Percentiles rank a stretch among this genome's conserved stretches.
phyloP scores from a whole-genome alignment of 306 rosid genomes.

The Alnus rubra region DNA sequence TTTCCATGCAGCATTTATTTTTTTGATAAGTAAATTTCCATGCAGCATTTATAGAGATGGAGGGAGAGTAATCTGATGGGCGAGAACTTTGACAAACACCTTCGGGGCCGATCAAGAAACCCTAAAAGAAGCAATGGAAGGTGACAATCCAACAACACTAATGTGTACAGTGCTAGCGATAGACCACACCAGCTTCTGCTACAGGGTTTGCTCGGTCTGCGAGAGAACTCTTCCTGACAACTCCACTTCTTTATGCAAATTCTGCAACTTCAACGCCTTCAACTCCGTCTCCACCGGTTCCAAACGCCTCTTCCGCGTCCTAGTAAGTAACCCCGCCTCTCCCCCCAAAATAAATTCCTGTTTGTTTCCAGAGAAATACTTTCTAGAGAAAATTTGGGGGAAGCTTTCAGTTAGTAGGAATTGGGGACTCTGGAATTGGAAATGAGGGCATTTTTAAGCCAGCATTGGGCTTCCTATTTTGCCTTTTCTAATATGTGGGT shows the following conservation, averaged over 20 bases:
- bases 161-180: conserved; percentile 51
- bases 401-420: background rate
- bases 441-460: background rate
- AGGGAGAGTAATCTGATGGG: background rate
- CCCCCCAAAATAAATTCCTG: background rate
- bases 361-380: background rate
- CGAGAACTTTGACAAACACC: background rate
- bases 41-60: background rate
- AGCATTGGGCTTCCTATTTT: background rate
- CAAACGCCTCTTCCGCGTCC: conserved; percentile 70
- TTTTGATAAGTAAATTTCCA: no score
- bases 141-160: conserved; percentile 27
- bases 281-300: conserved; percentile 35
- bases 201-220: conserved; percentile 66
- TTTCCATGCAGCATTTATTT: no score
- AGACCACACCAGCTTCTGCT: conserved; percentile 45
- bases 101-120: background rate
- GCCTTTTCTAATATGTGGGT: background rate
- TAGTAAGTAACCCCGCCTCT: conserved; percentile 28
- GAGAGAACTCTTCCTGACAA: conserved; percentile 52
- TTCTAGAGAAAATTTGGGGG: background rate
- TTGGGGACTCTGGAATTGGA: no score
- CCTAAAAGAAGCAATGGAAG: conserved; percentile 28
- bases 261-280: conserved; percentile 48
- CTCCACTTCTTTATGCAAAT: conserved; percentile 41